phyloP scores from a whole-genome alignment of 192 early-diverging fungal species.

The Linnemannia exigua region DNA sequence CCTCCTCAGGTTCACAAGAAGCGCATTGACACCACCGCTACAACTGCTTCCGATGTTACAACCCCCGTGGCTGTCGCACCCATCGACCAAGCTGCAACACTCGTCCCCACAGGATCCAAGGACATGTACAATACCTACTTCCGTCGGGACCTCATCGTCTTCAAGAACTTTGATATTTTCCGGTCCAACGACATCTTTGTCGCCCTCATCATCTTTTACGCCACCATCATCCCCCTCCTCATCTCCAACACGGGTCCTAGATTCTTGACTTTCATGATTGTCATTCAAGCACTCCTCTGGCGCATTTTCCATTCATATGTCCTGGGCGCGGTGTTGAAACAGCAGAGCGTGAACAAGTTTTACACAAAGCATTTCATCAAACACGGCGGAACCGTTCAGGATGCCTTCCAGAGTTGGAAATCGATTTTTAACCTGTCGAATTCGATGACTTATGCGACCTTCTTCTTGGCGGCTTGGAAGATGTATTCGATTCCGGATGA shows the following conservation, averaged over 20 bases:
- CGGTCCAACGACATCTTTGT: slow-evolving; percentile 88
- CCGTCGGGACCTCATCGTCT: slow-evolving; percentile 86
- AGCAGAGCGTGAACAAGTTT: slow-evolving; percentile 85
- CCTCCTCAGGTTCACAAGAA: slow-evolving; percentile 58
- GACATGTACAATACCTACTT: slow-evolving; percentile 82
- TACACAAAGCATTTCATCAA: slow-evolving; percentile 95
- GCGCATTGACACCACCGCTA: slow-evolving; percentile 3
- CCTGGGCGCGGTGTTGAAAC: slow-evolving; percentile 81
- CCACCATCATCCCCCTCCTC: slow-evolving; percentile 75
- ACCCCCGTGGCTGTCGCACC: slow-evolving; percentile 20
- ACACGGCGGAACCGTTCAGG: slow-evolving; percentile 87
- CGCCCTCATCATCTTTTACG: slow-evolving; percentile 81
- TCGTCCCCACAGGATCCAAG: slow-evolving; percentile 55
- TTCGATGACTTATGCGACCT: slow-evolving; percentile 93
- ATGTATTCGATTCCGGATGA: slow-evolving; percentile 82
- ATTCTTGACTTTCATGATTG: slow-evolving; percentile 59
- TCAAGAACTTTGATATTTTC: slow-evolving; percentile 93
- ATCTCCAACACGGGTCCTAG: slow-evolving; percentile 56
- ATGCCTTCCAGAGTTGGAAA: slow-evolving; percentile 97
- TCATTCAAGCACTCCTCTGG: slow-evolving; percentile 89
- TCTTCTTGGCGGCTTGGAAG: slow-evolving; percentile 84
- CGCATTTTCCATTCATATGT: slow-evolving; percentile 86
- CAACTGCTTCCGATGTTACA: not conserved
- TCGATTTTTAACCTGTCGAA: slow-evolving; percentile 93
- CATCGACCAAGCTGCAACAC: slow-evolving; percentile 26